phyloP scores from a whole-genome alignment of 2,329 filamentous ascomycete genomes.

The Pseudogymnoascus sp. region DNA sequence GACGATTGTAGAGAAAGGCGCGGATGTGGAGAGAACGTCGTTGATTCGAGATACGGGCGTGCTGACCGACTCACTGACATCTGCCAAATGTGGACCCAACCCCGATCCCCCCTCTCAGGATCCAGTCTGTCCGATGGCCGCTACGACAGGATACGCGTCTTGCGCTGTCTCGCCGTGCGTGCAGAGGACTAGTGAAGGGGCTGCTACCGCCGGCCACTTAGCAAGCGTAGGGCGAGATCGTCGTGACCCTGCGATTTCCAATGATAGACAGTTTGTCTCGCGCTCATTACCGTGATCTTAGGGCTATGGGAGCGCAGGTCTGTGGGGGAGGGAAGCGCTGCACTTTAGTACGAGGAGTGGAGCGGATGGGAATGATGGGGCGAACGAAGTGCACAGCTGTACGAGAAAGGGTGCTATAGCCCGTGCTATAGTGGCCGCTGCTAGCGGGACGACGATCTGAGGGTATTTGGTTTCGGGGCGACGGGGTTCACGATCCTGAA shows the following conservation, averaged over 20 bases:
- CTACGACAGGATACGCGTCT: not conserved
- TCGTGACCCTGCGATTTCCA: not conserved
- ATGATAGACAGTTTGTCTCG: not conserved
- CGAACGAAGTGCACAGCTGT: not conserved
- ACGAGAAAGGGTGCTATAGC: not conserved
- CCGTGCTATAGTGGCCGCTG: not conserved
- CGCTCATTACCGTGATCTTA: not conserved
- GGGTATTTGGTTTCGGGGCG: slow-evolving; percentile 5
- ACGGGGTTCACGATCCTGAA: not conserved
- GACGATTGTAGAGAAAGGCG: not conserved
- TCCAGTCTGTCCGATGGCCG: not conserved
- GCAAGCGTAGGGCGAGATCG: not conserved
- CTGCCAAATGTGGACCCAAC: slow-evolving; percentile 1
- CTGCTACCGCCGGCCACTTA: not conserved
- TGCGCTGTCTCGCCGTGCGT: not conserved
- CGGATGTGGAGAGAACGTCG: not conserved
- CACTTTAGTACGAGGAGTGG: not conserved
- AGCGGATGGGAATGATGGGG: not conserved
- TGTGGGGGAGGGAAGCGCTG: not conserved
- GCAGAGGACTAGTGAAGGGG: not conserved
- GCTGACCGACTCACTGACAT: not conserved
- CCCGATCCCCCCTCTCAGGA: not conserved
- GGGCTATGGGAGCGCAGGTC: not conserved
- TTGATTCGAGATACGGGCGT: not conserved
- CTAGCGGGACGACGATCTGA: slow-evolving; percentile 1